Percentiles rank a stretch among this genome's conserved stretches.
Conservation (phyloP, 805 yeast genomes). For the Torulaspora indica region DNA sequence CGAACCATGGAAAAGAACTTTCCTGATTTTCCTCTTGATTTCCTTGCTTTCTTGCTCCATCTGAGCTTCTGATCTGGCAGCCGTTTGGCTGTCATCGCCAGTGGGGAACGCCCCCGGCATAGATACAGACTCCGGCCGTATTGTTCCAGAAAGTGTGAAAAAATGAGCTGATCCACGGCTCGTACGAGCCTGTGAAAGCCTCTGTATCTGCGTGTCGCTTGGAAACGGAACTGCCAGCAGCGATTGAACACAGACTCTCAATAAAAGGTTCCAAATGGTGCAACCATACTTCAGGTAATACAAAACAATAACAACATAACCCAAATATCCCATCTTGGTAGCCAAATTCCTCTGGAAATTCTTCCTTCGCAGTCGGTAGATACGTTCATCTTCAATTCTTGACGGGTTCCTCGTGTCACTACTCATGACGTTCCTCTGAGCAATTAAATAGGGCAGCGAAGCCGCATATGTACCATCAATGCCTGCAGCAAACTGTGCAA, state of each 20-base stretch:
- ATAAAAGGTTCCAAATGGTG: slow-evolving; percentile 23
- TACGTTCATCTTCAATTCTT: slow-evolving; percentile 10
- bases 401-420: not conserved
- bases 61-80: slow-evolving; percentile 1
- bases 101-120: slow-evolving; percentile 27
- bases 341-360: slow-evolving; percentile 26
- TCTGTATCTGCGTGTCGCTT: slow-evolving; percentile 24
- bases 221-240: slow-evolving; percentile 43
- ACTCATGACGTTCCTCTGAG: slow-evolving; percentile 5
- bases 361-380: slow-evolving; percentile 25
- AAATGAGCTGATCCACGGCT: slow-evolving; percentile 7
- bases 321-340: slow-evolving; percentile 20
- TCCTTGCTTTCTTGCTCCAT: slow-evolving; percentile 9
- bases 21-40: slow-evolving; percentile 23
- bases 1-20: slow-evolving; percentile 26
- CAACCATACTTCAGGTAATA: slow-evolving; percentile 32
- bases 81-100: not conserved
- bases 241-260: slow-evolving; percentile 39
- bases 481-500: not conserved
- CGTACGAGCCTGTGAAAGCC: slow-evolving; percentile 20
- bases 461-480: not conserved
- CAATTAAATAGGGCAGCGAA: not conserved
- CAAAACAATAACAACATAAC: slow-evolving; percentile 24
- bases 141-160: slow-evolving; percentile 9
- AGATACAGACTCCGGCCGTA: slow-evolving; percentile 5